phyloP scores from a whole-genome alignment of 495 filamentous ascomycete species.

The Talaromyces wortmannii region DNA sequence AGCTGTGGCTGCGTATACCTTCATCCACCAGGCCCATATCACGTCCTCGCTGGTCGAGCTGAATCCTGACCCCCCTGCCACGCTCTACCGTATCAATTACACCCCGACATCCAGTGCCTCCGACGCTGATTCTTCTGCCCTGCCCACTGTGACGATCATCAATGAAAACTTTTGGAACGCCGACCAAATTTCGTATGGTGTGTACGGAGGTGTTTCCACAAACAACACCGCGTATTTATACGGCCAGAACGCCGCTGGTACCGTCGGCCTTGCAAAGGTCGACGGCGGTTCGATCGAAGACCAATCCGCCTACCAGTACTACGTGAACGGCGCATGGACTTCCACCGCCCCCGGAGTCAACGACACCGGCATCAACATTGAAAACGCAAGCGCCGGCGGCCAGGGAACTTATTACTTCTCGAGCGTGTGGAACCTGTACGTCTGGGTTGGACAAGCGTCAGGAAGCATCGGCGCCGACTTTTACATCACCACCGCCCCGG shows the following conservation, averaged over 20 bases:
- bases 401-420: conserved; percentile 27
- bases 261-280: conserved; percentile 17
- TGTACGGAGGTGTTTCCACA: conserved; percentile 19
- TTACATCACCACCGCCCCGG: conserved; percentile 22
- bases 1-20: conserved; percentile 17
- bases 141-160: conserved; percentile 13
- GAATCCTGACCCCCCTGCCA: conserved; percentile 12
- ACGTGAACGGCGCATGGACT: conserved; percentile 16
- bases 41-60: conserved; percentile 6
- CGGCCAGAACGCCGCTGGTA: conserved; percentile 10
- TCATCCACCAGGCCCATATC: conserved; percentile 20
- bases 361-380: conserved; percentile 10
- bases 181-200: conserved; percentile 17
- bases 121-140: conserved; percentile 3
- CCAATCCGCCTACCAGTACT: conserved; percentile 16
- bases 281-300: conserved; percentile 13
- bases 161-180: conserved; percentile 16
- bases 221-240: conserved; percentile 19
- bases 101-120: not conserved
- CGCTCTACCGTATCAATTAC: conserved; percentile 16
- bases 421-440: conserved; percentile 13
- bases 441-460: conserved; percentile 23
- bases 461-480: conserved; percentile 16
- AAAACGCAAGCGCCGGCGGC: conserved; percentile 17
- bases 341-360: conserved; percentile 8